phyloP scores from a whole-genome alignment of 257 asterid species.

The Nicotiana noctiflora region DNA sequence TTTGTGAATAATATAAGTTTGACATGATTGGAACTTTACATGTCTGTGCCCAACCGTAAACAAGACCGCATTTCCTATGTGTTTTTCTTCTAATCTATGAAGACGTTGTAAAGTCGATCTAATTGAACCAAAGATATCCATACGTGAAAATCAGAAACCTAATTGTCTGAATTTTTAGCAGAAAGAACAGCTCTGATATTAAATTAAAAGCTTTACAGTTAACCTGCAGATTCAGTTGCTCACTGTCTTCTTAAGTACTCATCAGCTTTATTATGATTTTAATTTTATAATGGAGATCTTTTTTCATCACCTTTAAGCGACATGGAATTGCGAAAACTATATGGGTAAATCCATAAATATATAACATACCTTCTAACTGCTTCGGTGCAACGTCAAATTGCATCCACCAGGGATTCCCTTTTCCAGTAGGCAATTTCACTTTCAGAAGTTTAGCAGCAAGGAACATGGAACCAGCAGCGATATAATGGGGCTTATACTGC shows the following conservation, averaged over 20 bases:
- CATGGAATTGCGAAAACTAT: background rate
- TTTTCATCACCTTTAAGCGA: background rate
- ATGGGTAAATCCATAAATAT: background rate
- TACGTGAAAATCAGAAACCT: background rate
- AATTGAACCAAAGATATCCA: background rate
- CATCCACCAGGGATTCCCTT: slow-evolving; percentile 59
- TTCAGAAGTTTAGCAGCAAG: slow-evolving; percentile 51
- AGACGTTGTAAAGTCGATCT: background rate
- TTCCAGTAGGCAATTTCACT: slow-evolving; percentile 36
- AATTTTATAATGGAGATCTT: background rate
- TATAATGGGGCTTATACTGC: slow-evolving; percentile 55
- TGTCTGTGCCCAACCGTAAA: background rate
- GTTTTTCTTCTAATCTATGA: background rate
- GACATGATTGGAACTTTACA: background rate
- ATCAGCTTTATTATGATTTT: background rate
- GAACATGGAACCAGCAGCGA: slow-evolving; percentile 55
- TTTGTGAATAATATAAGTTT: background rate
- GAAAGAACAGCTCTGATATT: background rate
- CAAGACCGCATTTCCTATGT: background rate
- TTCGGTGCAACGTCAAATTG: slow-evolving; percentile 55
- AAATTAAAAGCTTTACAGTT: background rate
- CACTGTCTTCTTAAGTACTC: background rate
- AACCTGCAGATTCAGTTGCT: background rate
- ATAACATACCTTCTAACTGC: slow-evolving; percentile 39
- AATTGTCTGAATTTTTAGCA: background rate